Evolutionary conservation across 192 early-diverging fungal species (phyloP), one percentile per base, ranked within the genome.

Genomic region (Cladochytrium replicatum): DNA sequence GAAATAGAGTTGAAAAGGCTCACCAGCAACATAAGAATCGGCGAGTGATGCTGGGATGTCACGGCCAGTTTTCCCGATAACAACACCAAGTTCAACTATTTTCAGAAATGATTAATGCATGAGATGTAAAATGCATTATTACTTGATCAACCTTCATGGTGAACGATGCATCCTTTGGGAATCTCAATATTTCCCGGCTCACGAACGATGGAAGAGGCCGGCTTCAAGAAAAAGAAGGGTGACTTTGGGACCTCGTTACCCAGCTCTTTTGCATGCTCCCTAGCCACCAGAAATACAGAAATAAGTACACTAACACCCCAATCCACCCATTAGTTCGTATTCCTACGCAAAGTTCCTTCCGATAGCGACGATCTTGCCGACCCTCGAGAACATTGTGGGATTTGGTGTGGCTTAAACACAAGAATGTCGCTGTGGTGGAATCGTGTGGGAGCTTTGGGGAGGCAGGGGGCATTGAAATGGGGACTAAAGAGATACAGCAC

Each of bases 211-310:
- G 87, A 86, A 30, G 85, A 81, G 0, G 86, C 80, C 17, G 92
- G 92, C 72, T 97, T 97, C 30, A 97, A 72, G 64, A 97, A 97
- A 61, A 92, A 87, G 56, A 94, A 83, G 17, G 94, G 94, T 6
- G 70, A 53, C 31, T 64, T 84, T 0, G 94, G 94, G 17, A 94
- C 85, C n/a, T 85, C 74, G 64, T 89, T 94, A 17, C 83, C 84
- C 8, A 97, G 79, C 63, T 97, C 91, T 52, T 88, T 87, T 25
- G 94, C 93, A 54, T 97, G 94, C 42, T 91, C 87, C 48, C 84
- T 84, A n/a, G n/a, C n/a, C 55, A 39, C 64, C 40, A 43, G 51
- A 41, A 0, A 55, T 55, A 1, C 7, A 22, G 26, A 32, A 22
- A 31, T 34, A 15, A 11, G 48, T 11, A 30, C 7, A 8, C 5